phyloP scores from a whole-genome alignment of 2,329 filamentous ascomycete genomes.

The Orbilia oligospora region DNA sequence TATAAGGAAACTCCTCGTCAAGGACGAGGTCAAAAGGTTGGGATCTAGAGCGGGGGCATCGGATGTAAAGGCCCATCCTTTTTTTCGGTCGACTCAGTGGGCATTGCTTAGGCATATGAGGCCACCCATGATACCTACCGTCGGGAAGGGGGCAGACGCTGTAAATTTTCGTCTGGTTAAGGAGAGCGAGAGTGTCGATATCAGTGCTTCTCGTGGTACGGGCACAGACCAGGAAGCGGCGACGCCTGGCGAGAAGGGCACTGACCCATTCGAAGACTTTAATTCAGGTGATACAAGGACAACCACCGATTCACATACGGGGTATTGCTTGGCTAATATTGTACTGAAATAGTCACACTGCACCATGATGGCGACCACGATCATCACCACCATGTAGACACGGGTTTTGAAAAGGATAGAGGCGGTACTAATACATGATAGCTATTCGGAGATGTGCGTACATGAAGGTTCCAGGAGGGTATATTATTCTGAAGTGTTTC shows the following conservation, averaged over 20 bases:
- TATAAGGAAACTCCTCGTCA: constrained; percentile 96
- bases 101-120: constrained; percentile 97
- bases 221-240: constrained; percentile 76
- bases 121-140: constrained; percentile 93
- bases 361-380: constrained; percentile 89
- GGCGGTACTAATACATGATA: constrained; percentile 13
- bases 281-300: constrained; percentile 71
- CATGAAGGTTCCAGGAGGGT: neutral
- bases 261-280: constrained; percentile 98
- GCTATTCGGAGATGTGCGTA: neutral
- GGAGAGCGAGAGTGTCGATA: constrained; percentile 94
- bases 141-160: constrained; percentile 90
- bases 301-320: neutral
- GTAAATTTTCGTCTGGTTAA: constrained; percentile 98
- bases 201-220: constrained; percentile 72
- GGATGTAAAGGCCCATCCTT: constrained; percentile 95
- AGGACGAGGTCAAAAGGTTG: constrained; percentile 93
- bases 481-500: neutral
- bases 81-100: constrained; percentile 97
- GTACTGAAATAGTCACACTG: constrained; percentile 81
- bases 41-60: constrained; percentile 95
- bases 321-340: neutral
- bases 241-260: constrained; percentile 82
- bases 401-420: constrained; percentile 33
- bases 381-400: constrained; percentile 61